Conservation (phyloP, 306 rosid species). For the Corylus heterophylla region DNA sequence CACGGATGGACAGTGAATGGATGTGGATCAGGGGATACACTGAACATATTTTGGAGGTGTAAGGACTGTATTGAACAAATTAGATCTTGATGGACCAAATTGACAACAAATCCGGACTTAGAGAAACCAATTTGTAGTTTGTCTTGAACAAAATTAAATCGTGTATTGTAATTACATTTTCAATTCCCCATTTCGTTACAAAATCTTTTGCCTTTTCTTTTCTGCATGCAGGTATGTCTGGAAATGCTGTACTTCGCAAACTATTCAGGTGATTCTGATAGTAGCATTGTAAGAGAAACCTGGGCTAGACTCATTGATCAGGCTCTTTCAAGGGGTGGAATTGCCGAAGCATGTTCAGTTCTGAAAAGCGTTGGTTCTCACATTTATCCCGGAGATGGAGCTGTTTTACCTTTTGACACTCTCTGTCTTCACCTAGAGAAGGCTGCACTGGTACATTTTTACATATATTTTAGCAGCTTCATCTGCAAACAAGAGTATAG, state of each 20-base stretch:
- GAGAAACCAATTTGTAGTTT: not conserved
- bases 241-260: slow-evolving; percentile 94
- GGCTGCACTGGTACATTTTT: slow-evolving; percentile 76
- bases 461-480: slow-evolving; percentile 2
- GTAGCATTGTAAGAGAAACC: slow-evolving; percentile 81
- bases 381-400: slow-evolving; percentile 92
- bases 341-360: slow-evolving; percentile 93
- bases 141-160: not conserved
- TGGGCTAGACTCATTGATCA: slow-evolving; percentile 95
- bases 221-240: slow-evolving; percentile 71
- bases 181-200: slow-evolving; percentile 1
- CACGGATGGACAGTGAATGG: not conserved
- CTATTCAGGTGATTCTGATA: slow-evolving; percentile 85
- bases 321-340: slow-evolving; percentile 89
- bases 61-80: not conserved
- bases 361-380: slow-evolving; percentile 93
- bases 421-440: slow-evolving; percentile 95
- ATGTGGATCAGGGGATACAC: not conserved
- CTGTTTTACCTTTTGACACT: slow-evolving; percentile 73
- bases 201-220: slow-evolving; percentile 31
- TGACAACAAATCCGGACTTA: not conserved
- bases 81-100: not conserved
- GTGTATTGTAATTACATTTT: not conserved
- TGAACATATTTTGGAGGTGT: not conserved
- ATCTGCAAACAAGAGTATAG: slow-evolving; percentile 13